Evolutionary conservation across 1,284 basidiomycete genomes (phyloP).

Genomic region (Microbotryum violaceum): DNA sequence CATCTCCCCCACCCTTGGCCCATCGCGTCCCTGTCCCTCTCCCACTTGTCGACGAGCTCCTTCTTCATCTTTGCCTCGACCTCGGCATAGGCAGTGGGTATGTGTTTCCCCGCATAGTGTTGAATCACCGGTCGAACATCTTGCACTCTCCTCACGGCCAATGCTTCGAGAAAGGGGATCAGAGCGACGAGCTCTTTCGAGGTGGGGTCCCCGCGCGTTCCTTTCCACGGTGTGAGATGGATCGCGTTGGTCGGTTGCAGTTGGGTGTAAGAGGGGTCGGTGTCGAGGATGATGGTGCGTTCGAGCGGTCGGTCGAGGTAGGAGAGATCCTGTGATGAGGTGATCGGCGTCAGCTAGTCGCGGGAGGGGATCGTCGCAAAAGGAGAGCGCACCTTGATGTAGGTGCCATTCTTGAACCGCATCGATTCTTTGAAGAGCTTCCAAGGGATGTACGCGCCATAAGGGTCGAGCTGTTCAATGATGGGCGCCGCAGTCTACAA

Average conservation of each 20-base stretch:
- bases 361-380: background rate
- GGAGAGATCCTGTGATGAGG: conserved; percentile 59
- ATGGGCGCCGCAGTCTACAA: conserved; percentile 76
- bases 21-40: conserved; percentile 48
- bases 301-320: conserved; percentile 88
- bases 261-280: conserved; percentile 64
- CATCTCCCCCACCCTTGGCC: conserved; percentile 27
- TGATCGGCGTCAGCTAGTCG: background rate
- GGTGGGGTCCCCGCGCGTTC: conserved; percentile 42
- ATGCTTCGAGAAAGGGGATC: conserved; percentile 86
- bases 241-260: conserved; percentile 87
- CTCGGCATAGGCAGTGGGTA: conserved; percentile 80
- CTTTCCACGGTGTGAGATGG: conserved; percentile 79
- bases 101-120: conserved; percentile 78
- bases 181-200: conserved; percentile 68
- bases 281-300: conserved; percentile 85
- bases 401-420: conserved; percentile 63
- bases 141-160: conserved; percentile 42
- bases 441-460: conserved; percentile 80
- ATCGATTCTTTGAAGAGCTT: conserved; percentile 86
- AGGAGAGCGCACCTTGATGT: conserved; percentile 59
- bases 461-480: conserved; percentile 89
- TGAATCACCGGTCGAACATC: conserved; percentile 83
- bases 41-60: conserved; percentile 74
- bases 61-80: conserved; percentile 73